Conservation (phyloP, 2,329 filamentous ascomycete species). For the Didymosphaeria variabile region DNA sequence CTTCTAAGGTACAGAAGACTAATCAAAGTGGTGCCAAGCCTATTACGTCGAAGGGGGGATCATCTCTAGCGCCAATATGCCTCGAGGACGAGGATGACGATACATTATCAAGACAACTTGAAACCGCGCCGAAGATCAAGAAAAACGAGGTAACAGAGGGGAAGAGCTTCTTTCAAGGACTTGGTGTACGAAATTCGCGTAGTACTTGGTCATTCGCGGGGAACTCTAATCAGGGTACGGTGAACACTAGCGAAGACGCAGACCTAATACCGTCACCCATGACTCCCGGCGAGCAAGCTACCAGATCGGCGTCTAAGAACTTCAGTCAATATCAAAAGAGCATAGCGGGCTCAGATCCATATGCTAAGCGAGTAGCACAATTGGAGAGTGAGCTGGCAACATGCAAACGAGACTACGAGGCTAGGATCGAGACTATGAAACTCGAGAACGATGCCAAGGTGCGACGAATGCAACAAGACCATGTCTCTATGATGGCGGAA, state of each 20-base stretch:
- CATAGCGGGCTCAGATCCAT: not conserved
- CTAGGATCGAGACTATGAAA: not conserved
- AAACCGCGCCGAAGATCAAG: too few species aligned
- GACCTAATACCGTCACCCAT: not conserved
- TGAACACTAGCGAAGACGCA: not conserved
- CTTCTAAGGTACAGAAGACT: not conserved
- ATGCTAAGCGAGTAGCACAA: not conserved
- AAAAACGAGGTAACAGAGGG: not conserved
- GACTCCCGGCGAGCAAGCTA: not conserved
- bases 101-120: not conserved
- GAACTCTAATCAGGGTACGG: not conserved
- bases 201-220: not conserved
- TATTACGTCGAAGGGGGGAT: not conserved
- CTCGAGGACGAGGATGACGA: not conserved
- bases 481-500: not conserved
- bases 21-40: not conserved
- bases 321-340: not conserved
- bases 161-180: not conserved
- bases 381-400: not conserved
- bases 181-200: not conserved
- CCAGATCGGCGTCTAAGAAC: not conserved
- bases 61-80: not conserved
- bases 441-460: conserved; percentile 1
- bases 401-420: not conserved
- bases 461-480: not conserved